Evolutionary conservation across 306 rosid genomes (phyloP).

Genomic region (Begonia fuchsioides): DNA sequence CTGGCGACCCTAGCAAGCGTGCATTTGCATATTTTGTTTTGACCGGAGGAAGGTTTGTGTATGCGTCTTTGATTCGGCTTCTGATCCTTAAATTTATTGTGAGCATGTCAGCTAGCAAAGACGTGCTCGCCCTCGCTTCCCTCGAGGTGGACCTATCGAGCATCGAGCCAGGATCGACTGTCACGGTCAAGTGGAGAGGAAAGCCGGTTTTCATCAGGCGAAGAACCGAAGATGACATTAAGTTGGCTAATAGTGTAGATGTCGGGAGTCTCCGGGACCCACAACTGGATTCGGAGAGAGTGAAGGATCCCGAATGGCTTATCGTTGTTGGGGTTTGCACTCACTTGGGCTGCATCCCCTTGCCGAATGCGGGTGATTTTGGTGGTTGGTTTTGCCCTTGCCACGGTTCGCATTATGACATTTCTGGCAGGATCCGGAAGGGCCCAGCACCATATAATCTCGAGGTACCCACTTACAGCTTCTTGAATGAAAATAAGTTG

Average conservation of each 20-base stretch:
- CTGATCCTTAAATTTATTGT: constrained; percentile 23
- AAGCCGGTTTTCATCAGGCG: no score
- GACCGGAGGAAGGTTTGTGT: constrained; percentile 29
- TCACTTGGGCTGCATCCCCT: constrained; percentile 29
- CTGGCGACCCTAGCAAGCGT: constrained; percentile 27
- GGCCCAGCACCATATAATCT: constrained; percentile 31
- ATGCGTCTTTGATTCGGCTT: constrained; percentile 26
- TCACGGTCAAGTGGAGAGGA: no score
- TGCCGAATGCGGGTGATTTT: constrained; percentile 31
- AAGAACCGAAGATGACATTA: no score
- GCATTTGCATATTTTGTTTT: constrained; percentile 26
- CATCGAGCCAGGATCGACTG: no score
- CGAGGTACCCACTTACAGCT: constrained; percentile 25
- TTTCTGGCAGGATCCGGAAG: constrained; percentile 29
- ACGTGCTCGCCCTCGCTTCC: constrained; percentile 27
- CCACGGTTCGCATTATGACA: constrained; percentile 33
- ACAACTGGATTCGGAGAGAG: constrained; percentile 22
- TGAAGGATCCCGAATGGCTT: constrained; percentile 27
- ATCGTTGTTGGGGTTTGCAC: constrained; percentile 26
- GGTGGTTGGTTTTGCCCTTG: constrained; percentile 39
- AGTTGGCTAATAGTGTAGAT: constrained; percentile 2
- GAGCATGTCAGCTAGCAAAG: constrained; percentile 31
- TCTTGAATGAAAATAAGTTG: constrained; percentile 18
- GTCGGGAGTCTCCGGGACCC: constrained; percentile 24
- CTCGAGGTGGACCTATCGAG: constrained; percentile 18